Evolutionary conservation across 352 stramenopile species (phyloP), one percentile per base, ranked within the genome.

Genomic region (Pythium vanterpoolii): DNA sequence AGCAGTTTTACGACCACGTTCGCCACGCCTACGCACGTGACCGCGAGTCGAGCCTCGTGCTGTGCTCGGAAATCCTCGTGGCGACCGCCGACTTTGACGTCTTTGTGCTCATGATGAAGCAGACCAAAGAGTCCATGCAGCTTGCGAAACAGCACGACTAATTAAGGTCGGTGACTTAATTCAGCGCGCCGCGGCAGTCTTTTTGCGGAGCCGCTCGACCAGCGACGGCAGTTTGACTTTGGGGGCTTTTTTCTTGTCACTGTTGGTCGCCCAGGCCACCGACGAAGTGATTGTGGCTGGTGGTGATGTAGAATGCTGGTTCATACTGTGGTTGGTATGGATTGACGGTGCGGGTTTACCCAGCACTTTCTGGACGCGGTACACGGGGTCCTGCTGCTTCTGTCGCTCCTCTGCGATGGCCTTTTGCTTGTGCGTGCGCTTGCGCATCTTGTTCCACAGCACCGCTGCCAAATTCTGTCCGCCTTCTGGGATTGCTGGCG

Each of bases 81-180:
- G 82, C 82, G 13, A 91, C 82, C 10, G 79, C 76, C 13, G 82
- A 91, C 67, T 89, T 91, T 60, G 79, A 89, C 48, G 82, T 91
- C 31, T 91, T 89, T 48, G 82, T 91, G 27, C 38, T 89, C 48
- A 91, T 91, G 82, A 91, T 91, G 82, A 82, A 83, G 34, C 82
- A 91, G 63, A 89, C 79, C 6, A 91, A 89, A 59, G 76, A 91
- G 54, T 75, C 80, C 0, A 67, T 84, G 56, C 31, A 74, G 53
- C 64, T 88, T 47, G 76, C 77, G 18, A 87, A 90, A 51, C 59
- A 50, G 45, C 42, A 63, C 23, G 24, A 38, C 24, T 60, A 58
- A 42, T 10, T 47, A 24, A 21, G 18, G 40, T 43, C 6, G 5
- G 16, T 26, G 16, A 19, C 40, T 33, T 11, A 8, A 27, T 47